A percentile compares a stretch with the other conserved stretches of the same genome.
Evolutionary conservation across 177 flowering plant genomes (phyloP).

Genomic region (Tripterygium wilfordii): DNA sequence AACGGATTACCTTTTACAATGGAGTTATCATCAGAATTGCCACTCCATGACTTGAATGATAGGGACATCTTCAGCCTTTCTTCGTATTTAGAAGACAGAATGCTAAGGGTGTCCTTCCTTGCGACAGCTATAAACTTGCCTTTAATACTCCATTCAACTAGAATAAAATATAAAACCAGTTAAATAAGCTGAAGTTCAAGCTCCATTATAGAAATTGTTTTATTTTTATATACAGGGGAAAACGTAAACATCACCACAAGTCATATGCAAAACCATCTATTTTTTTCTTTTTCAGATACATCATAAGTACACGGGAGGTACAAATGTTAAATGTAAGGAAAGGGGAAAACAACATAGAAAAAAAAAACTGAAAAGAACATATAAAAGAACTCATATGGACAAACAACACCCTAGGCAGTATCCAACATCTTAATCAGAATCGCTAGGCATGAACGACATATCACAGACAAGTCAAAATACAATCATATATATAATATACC

Average conservation of each 20-base stretch:
- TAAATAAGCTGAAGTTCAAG: conserved; percentile 2
- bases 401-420: too few species aligned
- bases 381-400: too few species aligned
- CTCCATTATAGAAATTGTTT: neutral
- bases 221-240: neutral
- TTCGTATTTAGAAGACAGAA: conserved; percentile 57
- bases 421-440: too few species aligned
- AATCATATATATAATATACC: conserved; percentile 28
- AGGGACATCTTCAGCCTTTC: conserved; percentile 46
- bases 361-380: too few species aligned
- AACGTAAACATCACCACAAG: neutral
- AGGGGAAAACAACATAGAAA: too few species aligned
- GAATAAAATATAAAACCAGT: conserved; percentile 3
- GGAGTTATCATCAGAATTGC: conserved; percentile 29
- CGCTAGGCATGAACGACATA: neutral
- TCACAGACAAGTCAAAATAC: neutral
- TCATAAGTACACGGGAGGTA: too few species aligned
- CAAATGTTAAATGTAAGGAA: too few species aligned
- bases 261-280: too few species aligned
- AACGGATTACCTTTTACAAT: conserved; percentile 49
- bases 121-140: conserved; percentile 71
- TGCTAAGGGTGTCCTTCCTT: conserved; percentile 40
- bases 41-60: conserved; percentile 37
- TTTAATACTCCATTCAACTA: conserved; percentile 70
- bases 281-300: too few species aligned